phyloP scores from a whole-genome alignment of 2,329 filamentous ascomycete genomes.

The Fusarium solani-melongenae region DNA sequence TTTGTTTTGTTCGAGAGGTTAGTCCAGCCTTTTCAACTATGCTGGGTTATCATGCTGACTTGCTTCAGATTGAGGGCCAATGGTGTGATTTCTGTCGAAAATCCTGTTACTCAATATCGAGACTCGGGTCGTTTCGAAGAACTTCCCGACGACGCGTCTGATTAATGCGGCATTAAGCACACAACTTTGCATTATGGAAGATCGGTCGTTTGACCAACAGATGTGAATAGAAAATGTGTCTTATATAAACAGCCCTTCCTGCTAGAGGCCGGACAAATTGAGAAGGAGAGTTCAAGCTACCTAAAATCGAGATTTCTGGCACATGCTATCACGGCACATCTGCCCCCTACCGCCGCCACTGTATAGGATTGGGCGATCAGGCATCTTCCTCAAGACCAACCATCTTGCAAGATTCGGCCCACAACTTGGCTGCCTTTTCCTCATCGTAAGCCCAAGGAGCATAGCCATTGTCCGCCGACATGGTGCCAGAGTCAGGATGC shows the following conservation, averaged over 20 bases:
- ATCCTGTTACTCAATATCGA: not conserved
- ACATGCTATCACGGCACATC: not conserved
- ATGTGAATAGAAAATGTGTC: not conserved
- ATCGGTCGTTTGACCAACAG: not conserved
- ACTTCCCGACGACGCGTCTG: not conserved
- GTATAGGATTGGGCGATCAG: not conserved
- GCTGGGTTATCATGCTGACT: not conserved
- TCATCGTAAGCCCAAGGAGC: conserved; percentile 7
- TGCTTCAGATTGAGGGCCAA: not conserved
- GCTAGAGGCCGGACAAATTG: not conserved
- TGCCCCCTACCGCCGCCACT: not conserved
- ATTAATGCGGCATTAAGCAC: not conserved
- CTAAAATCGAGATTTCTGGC: not conserved
- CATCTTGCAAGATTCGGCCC: conserved; percentile 1
- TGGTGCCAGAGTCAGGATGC: rapidly evolving
- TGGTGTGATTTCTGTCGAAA: not conserved
- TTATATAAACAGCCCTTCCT: not conserved
- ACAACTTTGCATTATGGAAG: not conserved
- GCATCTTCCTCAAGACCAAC: not conserved
- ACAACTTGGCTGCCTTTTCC: not conserved
- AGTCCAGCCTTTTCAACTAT: no score
- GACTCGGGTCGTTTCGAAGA: not conserved
- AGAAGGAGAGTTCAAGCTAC: not conserved
- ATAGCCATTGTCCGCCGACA: not conserved
- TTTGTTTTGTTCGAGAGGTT: not conserved